Base-by-base conservation (phyloP, 2,329 filamentous ascomycete species). In the Pestalotiopsis sp. region DNA sequence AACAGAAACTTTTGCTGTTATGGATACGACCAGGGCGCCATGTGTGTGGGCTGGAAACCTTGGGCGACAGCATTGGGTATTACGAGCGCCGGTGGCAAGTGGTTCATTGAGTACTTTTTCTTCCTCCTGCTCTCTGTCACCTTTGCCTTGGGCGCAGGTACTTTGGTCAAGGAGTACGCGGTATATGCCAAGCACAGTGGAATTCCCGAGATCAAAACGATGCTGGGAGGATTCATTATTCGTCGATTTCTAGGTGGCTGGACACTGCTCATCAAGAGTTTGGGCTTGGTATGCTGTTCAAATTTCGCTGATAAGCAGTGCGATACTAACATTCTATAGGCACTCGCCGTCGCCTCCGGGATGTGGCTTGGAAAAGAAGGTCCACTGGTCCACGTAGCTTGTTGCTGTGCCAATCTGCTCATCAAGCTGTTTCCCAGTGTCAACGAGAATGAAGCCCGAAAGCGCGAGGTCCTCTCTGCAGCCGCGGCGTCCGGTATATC, bases 321-420 rank as follows among this genome's bases (percentile, higher is more conserved):
- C 14, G 4, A 56, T 36, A 69, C 68, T 77, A 76, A 69, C 78
- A 77, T 76, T 58, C 74, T 67, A 31, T 70, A 97, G 90, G 95
- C 94, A 78, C 88, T 98, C 45, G 92, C 95, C 58, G 95, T 98
- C 59, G 93, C 94, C 72, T 98, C 95, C 5, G 95, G 95, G 65
- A 91, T 99, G 85, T 98, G 96, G 95, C 84, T 98, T 14, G 95
- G 95, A 39, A 98, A 98, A 80, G 95, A 99, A 84, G 95, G 95
- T 1, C 95, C 95, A 0, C 83, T 98, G 49, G 95, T 99, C 5
- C 95, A 99, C 80, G 95, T 98, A 25, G 95, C 95, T 69, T 98
- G 96, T 82, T 98, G 96, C 80, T 98, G 95, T 78, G 94, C 95
- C 61, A 97, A 97, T 77, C 82, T 98, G 11, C 94, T 98, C 76